Evolutionary conservation across 495 filamentous ascomycete genomes (phyloP).

Genomic region (Aspergillus saccharolyticus): DNA sequence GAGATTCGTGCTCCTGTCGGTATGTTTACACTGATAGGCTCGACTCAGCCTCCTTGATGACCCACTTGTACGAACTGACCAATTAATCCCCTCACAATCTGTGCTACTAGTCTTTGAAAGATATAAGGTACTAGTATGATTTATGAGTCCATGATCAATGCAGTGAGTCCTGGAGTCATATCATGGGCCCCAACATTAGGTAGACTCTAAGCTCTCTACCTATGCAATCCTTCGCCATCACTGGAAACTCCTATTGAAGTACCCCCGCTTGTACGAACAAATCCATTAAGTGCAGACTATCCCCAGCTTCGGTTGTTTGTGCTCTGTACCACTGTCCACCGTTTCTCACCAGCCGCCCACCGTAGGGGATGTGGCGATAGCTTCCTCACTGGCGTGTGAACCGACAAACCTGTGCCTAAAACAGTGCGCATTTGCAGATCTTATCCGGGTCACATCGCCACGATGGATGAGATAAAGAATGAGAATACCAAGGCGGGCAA

Average conservation of each 20-base stretch:
- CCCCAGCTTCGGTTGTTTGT: conserved; percentile 3
- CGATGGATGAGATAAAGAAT: conserved; percentile 6
- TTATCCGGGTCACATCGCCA: background rate
- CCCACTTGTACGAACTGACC: conserved; percentile 12
- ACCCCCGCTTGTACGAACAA: background rate
- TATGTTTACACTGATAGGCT: background rate
- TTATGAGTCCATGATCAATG: no score
- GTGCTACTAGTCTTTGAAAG: no score
- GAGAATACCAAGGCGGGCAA: conserved; percentile 3
- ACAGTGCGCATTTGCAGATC: background rate
- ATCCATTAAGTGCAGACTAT: background rate
- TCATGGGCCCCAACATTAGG: no score
- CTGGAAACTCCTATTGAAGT: background rate
- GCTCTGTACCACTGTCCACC: background rate
- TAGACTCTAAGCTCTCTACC: background rate
- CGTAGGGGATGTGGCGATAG: no score
- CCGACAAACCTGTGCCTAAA: conserved; percentile 2
- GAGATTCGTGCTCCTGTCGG: background rate
- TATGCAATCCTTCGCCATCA: conserved; percentile 1
- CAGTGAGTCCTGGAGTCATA: no score
- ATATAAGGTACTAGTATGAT: no score
- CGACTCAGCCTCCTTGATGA: background rate
- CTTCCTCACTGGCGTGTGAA: no score
- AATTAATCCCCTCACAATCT: conserved; percentile 2
- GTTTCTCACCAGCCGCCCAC: background rate